Evolutionary conservation across 441 rosid species (phyloP), one percentile per base, ranked within the genome.

Genomic region (Lepidium campestre): DNA sequence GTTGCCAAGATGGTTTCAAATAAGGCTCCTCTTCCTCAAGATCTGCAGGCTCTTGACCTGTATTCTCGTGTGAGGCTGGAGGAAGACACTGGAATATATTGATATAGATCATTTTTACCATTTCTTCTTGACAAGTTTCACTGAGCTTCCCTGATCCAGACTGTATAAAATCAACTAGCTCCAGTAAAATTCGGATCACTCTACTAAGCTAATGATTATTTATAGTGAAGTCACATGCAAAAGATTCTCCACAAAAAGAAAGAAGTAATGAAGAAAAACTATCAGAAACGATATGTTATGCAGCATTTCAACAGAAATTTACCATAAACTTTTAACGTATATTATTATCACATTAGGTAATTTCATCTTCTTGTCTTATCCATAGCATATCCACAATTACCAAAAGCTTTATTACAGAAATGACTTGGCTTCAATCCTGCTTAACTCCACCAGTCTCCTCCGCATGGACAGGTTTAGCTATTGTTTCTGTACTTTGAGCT

Each of bases 21-120:
- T 83, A 87, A 1, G 91, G 87, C 37, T 93, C 98, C 13, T 93
- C 98, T 72, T 93, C 98, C 48, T 93, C 98, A 0, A 89, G 96
- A 79, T 93, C 97, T 0, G 77, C 60, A 15, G 71, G 77, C 67
- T 85, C 97, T 75, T 86, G 97, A 3, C 96, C 98, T 1, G 94
- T 93, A 34, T 83, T 88, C 64, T 90, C 96, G 10, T 90, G 90
- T 10, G 93, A 68, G 1, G 90, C 81, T 0, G 97, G 96, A 8
- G 98, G 97, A 58, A 93, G 76, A 67, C 87, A 84, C 39, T 94
- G 77, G 75, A 86, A 90, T 23, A 93, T 70, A 71, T 90, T 90
- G 22, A 81, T 63, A 0, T 83, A 76, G 7, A 93, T 77, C 97
- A 90, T 93, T 64, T 65, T 88, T 14, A 93, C 79, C 94, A 90